Conservation (phyloP, 1,284 basidiomycete genomes). For the Apiotrichum domesticum region DNA sequence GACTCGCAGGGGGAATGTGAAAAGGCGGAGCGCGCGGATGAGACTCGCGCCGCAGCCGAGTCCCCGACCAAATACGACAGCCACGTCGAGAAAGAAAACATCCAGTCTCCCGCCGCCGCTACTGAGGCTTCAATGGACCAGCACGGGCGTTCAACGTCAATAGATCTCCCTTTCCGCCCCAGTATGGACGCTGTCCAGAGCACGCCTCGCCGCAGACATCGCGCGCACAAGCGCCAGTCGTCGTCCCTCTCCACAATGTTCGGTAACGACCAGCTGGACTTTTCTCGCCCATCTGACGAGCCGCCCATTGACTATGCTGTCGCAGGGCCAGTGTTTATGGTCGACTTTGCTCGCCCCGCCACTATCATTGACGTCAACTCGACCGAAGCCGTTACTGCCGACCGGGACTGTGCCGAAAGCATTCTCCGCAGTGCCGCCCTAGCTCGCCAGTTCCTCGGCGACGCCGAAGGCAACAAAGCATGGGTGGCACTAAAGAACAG, state of each 20-base stretch:
- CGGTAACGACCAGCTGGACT: not conserved
- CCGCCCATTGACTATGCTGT: not conserved
- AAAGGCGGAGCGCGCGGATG: no score
- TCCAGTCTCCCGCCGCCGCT: not conserved
- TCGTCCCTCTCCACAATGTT: not conserved
- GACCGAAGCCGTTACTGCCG: not conserved
- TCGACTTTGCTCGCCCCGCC: not conserved
- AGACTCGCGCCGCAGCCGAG: no score
- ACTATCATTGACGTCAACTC: constrained; percentile 1
- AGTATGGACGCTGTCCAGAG: not conserved
- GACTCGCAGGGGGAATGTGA: no score
- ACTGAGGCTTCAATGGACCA: no score
- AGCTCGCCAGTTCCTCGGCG: not conserved
- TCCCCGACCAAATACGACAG: no score
- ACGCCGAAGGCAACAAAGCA: not conserved
- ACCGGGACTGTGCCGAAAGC: not conserved
- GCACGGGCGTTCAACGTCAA: not conserved
- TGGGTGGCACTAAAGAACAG: not conserved
- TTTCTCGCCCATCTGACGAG: not conserved
- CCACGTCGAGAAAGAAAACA: no score
- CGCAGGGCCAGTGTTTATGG: not conserved
- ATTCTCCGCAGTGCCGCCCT: constrained; percentile 4
- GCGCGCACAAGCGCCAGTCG: not conserved
- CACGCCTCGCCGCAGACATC: not conserved
- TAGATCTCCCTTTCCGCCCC: constrained; percentile 1